Evolutionary conservation across 176 grass and related monocot genomes (phyloP).

Genomic region (Oryza officinalis): DNA sequence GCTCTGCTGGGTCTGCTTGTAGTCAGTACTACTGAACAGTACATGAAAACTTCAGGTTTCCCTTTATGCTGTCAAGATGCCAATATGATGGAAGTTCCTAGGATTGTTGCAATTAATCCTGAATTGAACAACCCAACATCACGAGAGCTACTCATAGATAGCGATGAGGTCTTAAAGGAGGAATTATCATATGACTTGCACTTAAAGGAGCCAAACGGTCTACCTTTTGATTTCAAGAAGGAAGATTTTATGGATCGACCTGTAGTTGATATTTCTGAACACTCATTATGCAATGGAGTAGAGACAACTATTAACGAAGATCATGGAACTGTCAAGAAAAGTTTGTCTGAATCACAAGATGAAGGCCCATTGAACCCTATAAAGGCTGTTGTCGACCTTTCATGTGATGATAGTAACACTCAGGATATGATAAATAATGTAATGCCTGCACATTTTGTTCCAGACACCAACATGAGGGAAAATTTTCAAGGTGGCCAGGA

Average conservation of each 20-base stretch:
- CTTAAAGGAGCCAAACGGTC: neutral
- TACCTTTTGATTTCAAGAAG: neutral
- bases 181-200: constrained; percentile 2
- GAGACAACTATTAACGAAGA: neutral
- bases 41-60: constrained; percentile 19
- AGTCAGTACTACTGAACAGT: constrained; percentile 16
- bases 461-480: constrained; percentile 6
- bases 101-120: neutral
- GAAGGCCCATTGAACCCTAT: neutral
- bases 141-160: constrained; percentile 1
- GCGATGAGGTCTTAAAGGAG: neutral
- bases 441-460: neutral
- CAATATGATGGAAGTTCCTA: neutral
- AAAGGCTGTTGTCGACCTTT: neutral
- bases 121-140: neutral
- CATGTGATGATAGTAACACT: neutral
- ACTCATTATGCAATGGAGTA: neutral
- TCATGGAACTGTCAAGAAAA: neutral
- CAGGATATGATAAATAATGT: neutral
- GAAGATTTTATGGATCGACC: constrained; percentile 8
- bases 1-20: neutral
- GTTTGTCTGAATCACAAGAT: constrained; percentile 11
- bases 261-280: constrained; percentile 21
- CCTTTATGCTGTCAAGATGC: constrained; percentile 15
- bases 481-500: neutral